Evolutionary conservation across 257 asterid species (phyloP), one percentile per base, ranked within the genome.

Genomic region (Nicotiana tabacum): DNA sequence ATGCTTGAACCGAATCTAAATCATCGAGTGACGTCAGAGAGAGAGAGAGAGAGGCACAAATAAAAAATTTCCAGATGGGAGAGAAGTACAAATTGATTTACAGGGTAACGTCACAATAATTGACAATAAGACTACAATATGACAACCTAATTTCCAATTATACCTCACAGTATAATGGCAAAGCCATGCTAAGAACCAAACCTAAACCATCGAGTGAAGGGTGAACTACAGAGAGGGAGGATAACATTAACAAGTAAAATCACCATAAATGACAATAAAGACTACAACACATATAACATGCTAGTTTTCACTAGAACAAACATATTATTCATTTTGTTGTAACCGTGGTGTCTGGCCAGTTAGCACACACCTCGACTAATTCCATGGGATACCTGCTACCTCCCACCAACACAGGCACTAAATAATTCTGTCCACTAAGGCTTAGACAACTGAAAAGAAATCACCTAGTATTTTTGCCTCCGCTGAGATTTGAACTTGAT

Each of bases 1-100:
- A 74, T 76, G 80, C 62, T 76, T 29, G 80, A 89, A 84, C 84
- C 62, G 66, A 84, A 72, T 21, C 65, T 43, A 83, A 77, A 79
- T 32, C 83, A 62, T 21, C 53, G 29, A 46, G 77, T 70, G 17
- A 55, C 24, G 15, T 46, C 66, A 51, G 69, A 4, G 43, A 33
- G 57, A 66, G 30, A 4, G 18, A 24, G 10, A 16, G 15, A 43
- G 5, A 4, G n/a, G 51, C 51, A 43, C 12, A 43, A 43, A 2
- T 43, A 43, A 43, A 2, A 1, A 1, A 2, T 43, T 43, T 43
- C 12, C 51, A 43, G 51, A 43, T 43, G 51, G 48, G 48, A 43
- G 51, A 43, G 51, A 43, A 43, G 51, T 43, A 43, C 51, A 43
- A 43, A 43, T 9, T 43, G 51, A 43, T 43, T 43, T 43, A 27